These are phyloP conservation scores for Nitzschia sp. DNA, from an alignment of 108 stramenopile genomes.

Conservation along the genomic window DNA sequence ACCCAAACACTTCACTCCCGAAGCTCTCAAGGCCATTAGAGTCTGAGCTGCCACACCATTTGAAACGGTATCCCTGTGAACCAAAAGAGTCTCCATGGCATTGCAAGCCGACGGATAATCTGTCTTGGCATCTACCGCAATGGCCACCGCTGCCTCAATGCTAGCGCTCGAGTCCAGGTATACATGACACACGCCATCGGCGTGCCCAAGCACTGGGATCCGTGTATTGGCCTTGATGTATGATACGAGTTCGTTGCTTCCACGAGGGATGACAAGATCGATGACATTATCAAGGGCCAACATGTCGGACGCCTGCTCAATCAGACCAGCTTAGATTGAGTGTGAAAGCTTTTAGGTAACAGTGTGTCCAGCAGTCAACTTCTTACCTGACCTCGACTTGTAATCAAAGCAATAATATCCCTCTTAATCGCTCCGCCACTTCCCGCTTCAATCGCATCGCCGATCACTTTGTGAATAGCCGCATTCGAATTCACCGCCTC, in stretches of 20 bases:
- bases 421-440: conserved; percentile 81
- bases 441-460: conserved; percentile 87
- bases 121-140: conserved; percentile 93
- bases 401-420: conserved; percentile 92
- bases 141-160: conserved; percentile 55
- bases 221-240: conserved; percentile 90
- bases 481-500: conserved; percentile 93
- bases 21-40: conserved; percentile 75
- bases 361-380: not conserved
- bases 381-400: conserved; percentile 84
- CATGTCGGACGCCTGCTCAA: conserved; percentile 74
- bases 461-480: conserved; percentile 86
- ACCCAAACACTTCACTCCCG: conserved; percentile 89
- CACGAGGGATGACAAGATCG: conserved; percentile 98
- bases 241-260: conserved; percentile 87
- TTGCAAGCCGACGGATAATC: conserved; percentile 99
- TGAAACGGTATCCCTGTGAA: conserved; percentile 80
- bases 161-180: conserved; percentile 92
- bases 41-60: conserved; percentile 70
- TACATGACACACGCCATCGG: conserved; percentile 98
- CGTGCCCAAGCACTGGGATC: conserved; percentile 98
- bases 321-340: too few relatives aligned
- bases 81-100: conserved; percentile 95
- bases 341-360: not conserved
- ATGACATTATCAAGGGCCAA: conserved; percentile 88